Conservation (phyloP, 495 filamentous ascomycete species). For the Coniosporium apollinis region DNA sequence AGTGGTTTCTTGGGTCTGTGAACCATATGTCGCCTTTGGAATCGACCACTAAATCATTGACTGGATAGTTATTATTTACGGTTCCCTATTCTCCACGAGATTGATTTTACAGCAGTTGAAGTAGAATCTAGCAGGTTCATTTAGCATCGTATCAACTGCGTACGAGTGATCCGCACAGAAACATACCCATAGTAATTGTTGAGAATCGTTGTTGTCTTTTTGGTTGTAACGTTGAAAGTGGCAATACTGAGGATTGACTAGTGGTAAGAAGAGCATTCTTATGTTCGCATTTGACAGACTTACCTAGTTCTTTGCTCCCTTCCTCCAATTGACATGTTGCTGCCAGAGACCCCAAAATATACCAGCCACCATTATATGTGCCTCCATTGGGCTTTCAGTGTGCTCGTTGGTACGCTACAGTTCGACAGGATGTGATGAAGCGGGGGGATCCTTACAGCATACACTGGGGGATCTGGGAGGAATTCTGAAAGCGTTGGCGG, state of each 20-base stretch:
- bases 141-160: too few species aligned
- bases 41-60: constrained; percentile 17
- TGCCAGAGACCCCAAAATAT: constrained; percentile 9
- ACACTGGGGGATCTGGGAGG: constrained; percentile 22
- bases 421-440: too few species aligned
- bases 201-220: constrained; percentile 10
- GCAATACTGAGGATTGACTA: constrained; percentile 6
- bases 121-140: too few species aligned
- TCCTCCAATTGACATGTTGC: constrained; percentile 4
- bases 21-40: constrained; percentile 36
- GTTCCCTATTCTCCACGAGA: too few species aligned
- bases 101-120: too few species aligned
- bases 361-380: constrained; percentile 9
- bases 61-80: too few species aligned
- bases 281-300: background rate
- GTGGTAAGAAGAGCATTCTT: background rate
- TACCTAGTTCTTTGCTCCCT: constrained; percentile 1
- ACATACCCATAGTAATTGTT: constrained; percentile 19
- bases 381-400: constrained; percentile 13
- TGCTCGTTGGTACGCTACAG: too few species aligned
- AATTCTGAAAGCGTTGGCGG: constrained; percentile 22
- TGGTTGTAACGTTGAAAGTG: constrained; percentile 16
- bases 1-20: constrained; percentile 28
- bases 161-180: too few species aligned
- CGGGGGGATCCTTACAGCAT: too few species aligned